Percentiles rank a stretch among this genome's conserved stretches.
phyloP scores from a whole-genome alignment of 1,139 yeast genomes.

The Sugiyamaella japonica region DNA sequence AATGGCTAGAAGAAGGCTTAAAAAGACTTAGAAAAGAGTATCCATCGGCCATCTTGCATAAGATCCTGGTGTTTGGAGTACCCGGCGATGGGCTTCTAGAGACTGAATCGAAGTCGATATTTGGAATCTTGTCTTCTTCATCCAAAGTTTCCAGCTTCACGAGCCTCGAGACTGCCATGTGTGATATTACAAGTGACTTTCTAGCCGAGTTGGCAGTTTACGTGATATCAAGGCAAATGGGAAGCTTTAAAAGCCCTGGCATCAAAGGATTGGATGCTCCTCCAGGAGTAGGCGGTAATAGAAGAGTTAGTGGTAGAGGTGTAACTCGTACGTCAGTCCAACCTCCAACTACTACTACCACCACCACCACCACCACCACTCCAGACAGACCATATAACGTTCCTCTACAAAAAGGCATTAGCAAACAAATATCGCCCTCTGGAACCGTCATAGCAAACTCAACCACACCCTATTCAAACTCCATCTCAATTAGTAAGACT shows the following conservation, averaged over 20 bases:
- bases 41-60: constrained; percentile 65
- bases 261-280: constrained; percentile 37
- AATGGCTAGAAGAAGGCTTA: constrained; percentile 39
- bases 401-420: constrained; percentile 18
- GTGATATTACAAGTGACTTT: constrained; percentile 68
- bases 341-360: constrained; percentile 1
- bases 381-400: constrained; percentile 27
- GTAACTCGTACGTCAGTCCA: background rate
- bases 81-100: constrained; percentile 41
- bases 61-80: constrained; percentile 58
- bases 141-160: constrained; percentile 40
- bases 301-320: constrained; percentile 4
- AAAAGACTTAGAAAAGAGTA: constrained; percentile 46
- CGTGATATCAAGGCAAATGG: constrained; percentile 46
- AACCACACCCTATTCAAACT: constrained; percentile 3
- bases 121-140: constrained; percentile 32
- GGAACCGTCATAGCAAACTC: constrained; percentile 1
- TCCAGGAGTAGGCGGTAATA: background rate
- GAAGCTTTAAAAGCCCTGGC: constrained; percentile 40
- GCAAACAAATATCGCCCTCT: constrained; percentile 8
- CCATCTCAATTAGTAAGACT: constrained; percentile 28
- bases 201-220: constrained; percentile 64
- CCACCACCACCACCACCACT: constrained; percentile 2
- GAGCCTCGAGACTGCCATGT: constrained; percentile 64
- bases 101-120: constrained; percentile 35